These are phyloP conservation scores for Penicillium soppii DNA, from an alignment of 495 filamentous ascomycete genomes.

Conservation along the genomic window DNA sequence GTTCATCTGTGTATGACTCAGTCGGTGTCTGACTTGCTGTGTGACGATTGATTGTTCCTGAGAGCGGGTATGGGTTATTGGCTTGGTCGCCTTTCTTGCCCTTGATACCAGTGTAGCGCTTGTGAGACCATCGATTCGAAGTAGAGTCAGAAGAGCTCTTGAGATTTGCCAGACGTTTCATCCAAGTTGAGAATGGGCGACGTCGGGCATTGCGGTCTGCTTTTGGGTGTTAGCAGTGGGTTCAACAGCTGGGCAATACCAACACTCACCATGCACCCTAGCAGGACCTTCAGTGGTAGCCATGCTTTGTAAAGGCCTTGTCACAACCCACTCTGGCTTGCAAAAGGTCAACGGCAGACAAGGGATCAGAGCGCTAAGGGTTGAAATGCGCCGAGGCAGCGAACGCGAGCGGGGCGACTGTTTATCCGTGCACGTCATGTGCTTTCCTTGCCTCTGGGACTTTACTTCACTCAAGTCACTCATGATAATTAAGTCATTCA, in stretches of 20 bases:
- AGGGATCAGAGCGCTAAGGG: slow-evolving; percentile 1
- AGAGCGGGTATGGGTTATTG: slow-evolving; percentile 84
- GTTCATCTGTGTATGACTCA: slow-evolving; percentile 36
- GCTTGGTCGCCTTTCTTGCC: slow-evolving; percentile 62
- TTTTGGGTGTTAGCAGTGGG: slow-evolving; percentile 17
- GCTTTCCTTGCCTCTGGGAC: slow-evolving; percentile 19
- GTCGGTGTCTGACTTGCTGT: slow-evolving; percentile 58
- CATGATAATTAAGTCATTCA: too few species aligned
- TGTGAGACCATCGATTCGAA: slow-evolving; percentile 49
- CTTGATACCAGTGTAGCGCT: slow-evolving; percentile 47
- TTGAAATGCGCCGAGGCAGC: slow-evolving; percentile 15
- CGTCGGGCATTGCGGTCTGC: slow-evolving; percentile 69
- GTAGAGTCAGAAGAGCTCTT: slow-evolving; percentile 60
- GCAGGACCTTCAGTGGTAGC: slow-evolving; percentile 66
- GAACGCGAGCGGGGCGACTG: slow-evolving; percentile 20
- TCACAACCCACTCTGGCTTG: slow-evolving; percentile 10
- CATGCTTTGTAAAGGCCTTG: slow-evolving; percentile 42
- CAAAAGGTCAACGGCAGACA: slow-evolving; percentile 1
- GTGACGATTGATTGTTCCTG: slow-evolving; percentile 44
- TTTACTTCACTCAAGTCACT: too few species aligned
- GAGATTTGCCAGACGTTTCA: slow-evolving; percentile 89
- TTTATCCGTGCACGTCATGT: slow-evolving; percentile 34
- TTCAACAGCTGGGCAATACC: slow-evolving; percentile 2
- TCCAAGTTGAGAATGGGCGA: slow-evolving; percentile 86
- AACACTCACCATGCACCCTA: slow-evolving; percentile 60